Conservation (phyloP, 2,329 filamentous ascomycete species). For the Penicillium sp. region DNA sequence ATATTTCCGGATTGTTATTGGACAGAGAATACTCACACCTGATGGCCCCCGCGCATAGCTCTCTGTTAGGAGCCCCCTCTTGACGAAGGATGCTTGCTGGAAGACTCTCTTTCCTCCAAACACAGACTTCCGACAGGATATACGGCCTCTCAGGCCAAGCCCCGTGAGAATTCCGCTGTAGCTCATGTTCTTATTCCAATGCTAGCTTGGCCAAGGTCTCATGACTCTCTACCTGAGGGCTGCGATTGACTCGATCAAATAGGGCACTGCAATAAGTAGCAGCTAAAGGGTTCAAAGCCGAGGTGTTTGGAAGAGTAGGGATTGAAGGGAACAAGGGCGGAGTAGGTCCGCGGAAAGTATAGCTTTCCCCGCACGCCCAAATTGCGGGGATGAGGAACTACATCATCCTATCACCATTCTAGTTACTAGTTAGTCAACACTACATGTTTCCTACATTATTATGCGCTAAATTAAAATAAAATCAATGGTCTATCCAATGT, state of each 20-base stretch:
- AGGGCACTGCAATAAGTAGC: not conserved
- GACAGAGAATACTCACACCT: conserved; percentile 15
- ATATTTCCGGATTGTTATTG: not conserved
- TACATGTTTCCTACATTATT: not conserved
- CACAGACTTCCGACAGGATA: not conserved
- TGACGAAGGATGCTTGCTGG: not conserved
- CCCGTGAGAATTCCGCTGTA: conserved; percentile 7
- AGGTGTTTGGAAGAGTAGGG: not conserved
- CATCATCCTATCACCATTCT: not conserved
- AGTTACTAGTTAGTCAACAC: too few relatives aligned
- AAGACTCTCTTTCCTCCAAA: not conserved
- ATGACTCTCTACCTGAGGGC: conserved; percentile 4
- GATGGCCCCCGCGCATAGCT: conserved; percentile 29
- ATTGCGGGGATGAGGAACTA: conserved; percentile 10
- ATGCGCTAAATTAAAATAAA: not conserved
- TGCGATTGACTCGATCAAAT: not conserved
- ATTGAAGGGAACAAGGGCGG: not conserved
- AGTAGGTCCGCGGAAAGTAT: not conserved
- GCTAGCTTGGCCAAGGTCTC: conserved; percentile 5
- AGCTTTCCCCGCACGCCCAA: conserved; percentile 12
- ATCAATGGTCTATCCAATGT: not conserved
- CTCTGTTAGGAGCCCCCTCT: conserved; percentile 22
- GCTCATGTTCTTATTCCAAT: conserved; percentile 17
- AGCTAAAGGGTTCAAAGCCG: too few relatives aligned
- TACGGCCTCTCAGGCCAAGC: conserved; percentile 5